These are phyloP conservation scores for Euryodendron excelsum DNA, from an alignment of 148 eudicot species.

Conservation along the genomic window DNA sequence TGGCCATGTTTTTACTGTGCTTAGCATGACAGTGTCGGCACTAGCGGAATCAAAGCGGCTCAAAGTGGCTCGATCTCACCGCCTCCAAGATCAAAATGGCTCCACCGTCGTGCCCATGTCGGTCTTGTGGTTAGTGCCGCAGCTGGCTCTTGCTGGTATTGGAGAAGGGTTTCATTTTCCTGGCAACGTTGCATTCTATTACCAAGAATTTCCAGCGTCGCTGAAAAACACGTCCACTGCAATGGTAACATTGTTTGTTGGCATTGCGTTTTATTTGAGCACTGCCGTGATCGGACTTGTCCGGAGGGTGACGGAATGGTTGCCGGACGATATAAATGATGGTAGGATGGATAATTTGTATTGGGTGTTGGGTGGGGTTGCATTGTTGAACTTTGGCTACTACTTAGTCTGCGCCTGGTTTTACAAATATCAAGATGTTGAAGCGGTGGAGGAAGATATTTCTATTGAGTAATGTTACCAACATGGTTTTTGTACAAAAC, in stretches of 20 bases:
- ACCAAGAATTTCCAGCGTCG: conserved; percentile 37
- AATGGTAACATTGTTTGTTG: conserved; percentile 25
- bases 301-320: conserved; percentile 25
- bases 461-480: no score
- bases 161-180: conserved; percentile 60
- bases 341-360: conserved; percentile 42
- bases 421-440: conserved; percentile 28
- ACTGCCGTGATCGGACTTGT: conserved; percentile 33
- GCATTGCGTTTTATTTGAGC: conserved; percentile 33
- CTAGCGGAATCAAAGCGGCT: conserved; percentile 26
- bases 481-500: no score
- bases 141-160: conserved; percentile 35
- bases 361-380: conserved; percentile 30
- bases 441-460: conserved; percentile 10
- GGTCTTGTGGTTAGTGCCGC: conserved; percentile 36
- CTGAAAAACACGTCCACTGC: conserved; percentile 39
- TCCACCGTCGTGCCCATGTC: conserved; percentile 20
- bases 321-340: conserved; percentile 35
- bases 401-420: conserved; percentile 27
- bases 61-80: not conserved
- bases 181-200: conserved; percentile 29
- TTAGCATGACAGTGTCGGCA: conserved; percentile 30
- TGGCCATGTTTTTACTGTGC: conserved; percentile 21
- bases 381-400: conserved; percentile 30
- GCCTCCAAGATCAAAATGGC: not conserved